A percentile compares a stretch with the other conserved stretches of the same genome.
Evolutionary conservation across 1,284 basidiomycete species (phyloP).

Genomic region (Phellinidium pouzarii): DNA sequence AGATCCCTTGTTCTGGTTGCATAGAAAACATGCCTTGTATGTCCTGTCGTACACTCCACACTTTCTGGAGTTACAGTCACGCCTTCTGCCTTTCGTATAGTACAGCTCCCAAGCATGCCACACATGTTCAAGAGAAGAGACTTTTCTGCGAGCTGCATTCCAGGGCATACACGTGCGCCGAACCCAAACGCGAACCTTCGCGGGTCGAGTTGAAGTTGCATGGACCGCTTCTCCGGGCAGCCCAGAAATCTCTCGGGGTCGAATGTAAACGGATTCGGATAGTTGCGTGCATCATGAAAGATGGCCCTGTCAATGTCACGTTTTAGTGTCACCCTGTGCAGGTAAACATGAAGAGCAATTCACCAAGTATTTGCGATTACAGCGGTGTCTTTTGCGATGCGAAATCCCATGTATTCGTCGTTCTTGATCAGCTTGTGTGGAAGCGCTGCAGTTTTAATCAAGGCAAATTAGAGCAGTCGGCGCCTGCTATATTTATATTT

Average conservation of each 20-base stretch:
- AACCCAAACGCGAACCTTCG: slow-evolving; percentile 20
- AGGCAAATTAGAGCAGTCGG: background rate
- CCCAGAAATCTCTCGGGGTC: slow-evolving; percentile 19
- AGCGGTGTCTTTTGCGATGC: slow-evolving; percentile 6
- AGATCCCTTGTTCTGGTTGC: too few species aligned
- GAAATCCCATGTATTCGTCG: slow-evolving; percentile 8
- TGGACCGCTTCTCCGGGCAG: background rate
- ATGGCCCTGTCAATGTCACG: too few species aligned
- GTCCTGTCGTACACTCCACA: slow-evolving; percentile 4
- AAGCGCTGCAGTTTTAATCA: background rate
- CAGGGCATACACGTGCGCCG: slow-evolving; percentile 18
- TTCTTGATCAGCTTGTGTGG: slow-evolving; percentile 2
- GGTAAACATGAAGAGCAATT: background rate
- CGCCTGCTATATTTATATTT: background rate
- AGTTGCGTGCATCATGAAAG: slow-evolving; percentile 16
- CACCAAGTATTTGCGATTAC: slow-evolving; percentile 6
- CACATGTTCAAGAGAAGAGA: slow-evolving; percentile 5
- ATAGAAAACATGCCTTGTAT: slow-evolving; percentile 1
- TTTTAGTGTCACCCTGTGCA: too few species aligned
- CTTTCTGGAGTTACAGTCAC: background rate
- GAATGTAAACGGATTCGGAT: slow-evolving; percentile 17
- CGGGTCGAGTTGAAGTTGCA: slow-evolving; percentile 18
- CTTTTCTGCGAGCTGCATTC: slow-evolving; percentile 8
- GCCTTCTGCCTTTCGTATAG: background rate
- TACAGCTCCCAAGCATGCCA: background rate